Percentiles rank a stretch among this genome's conserved stretches.
Conservation (phyloP, 106 monocot genomes). For the Platanthera guangdongensis region DNA sequence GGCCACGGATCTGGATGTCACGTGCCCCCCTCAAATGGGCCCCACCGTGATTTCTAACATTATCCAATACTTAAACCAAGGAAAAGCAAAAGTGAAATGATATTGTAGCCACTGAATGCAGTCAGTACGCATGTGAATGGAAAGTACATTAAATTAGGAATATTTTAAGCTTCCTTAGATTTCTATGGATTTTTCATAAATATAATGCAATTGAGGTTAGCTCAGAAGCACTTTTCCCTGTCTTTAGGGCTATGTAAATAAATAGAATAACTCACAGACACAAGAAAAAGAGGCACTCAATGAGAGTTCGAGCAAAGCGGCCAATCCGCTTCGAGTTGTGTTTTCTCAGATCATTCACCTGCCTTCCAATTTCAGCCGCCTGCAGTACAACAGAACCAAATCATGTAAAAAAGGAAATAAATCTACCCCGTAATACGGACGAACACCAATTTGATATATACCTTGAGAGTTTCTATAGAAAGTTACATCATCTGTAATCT, state of each 20-base stretch:
- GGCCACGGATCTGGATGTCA: too few species aligned
- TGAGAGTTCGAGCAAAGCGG: slow-evolving; percentile 52
- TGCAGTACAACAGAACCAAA: slow-evolving; percentile 13
- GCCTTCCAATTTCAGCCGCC: slow-evolving; percentile 80
- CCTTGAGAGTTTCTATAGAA: slow-evolving; percentile 33
- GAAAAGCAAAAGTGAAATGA: background rate
- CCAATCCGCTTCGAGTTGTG: slow-evolving; percentile 68
- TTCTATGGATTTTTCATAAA: background rate
- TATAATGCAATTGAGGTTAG: background rate
- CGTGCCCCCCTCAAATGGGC: too few species aligned
- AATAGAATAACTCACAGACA: background rate
- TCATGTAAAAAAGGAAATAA: background rate
- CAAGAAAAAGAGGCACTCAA: slow-evolving; percentile 35
- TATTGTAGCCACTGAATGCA: background rate
- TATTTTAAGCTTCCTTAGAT: background rate
- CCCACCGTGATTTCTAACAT: too few species aligned
- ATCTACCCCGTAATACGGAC: background rate
- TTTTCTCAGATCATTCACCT: slow-evolving; percentile 58
- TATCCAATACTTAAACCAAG: too few species aligned
- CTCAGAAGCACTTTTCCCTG: background rate
- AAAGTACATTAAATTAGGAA: background rate
- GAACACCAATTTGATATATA: background rate
- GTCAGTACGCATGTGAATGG: background rate
- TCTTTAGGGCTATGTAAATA: background rate
- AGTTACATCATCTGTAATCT: slow-evolving; percentile 74